Conservation (phyloP, 2,329 filamentous ascomycete genomes). For the Hypoxylon sp. region DNA sequence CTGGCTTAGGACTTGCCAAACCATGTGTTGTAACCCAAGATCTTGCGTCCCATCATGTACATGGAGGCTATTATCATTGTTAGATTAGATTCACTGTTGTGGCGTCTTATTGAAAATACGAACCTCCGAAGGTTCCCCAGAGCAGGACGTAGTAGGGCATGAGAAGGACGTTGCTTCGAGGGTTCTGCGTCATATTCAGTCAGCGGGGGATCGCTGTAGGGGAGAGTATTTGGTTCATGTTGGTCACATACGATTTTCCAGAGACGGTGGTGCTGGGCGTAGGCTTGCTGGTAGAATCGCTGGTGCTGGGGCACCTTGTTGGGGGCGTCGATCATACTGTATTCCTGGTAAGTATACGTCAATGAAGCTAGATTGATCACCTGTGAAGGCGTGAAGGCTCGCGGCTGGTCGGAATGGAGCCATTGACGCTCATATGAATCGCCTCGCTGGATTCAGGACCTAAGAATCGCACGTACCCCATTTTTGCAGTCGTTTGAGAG, state of each 20-base stretch:
- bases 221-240: conserved; percentile 13
- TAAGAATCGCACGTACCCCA: conserved; percentile 50
- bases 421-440: conserved; percentile 35
- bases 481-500: conserved; percentile 47
- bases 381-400: conserved; percentile 15
- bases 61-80: conserved; percentile 63
- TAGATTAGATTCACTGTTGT: conserved; percentile 31
- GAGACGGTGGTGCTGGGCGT: conserved; percentile 76
- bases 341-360: conserved; percentile 52
- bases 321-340: conserved; percentile 76
- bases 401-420: conserved; percentile 20
- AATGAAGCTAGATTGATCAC: conserved; percentile 26
- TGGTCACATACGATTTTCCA: conserved; percentile 80
- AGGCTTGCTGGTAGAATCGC: conserved; percentile 80
- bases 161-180: conserved; percentile 75
- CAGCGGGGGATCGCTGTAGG: conserved; percentile 35
- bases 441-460: background rate
- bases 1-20: conserved; percentile 69
- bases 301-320: conserved; percentile 85
- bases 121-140: conserved; percentile 75
- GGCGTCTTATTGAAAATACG: conserved; percentile 53
- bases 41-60: conserved; percentile 82
- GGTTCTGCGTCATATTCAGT: conserved; percentile 64
- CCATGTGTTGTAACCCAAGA: conserved; percentile 85
- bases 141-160: conserved; percentile 77